These are phyloP conservation scores for Physcomitrium patens DNA, from an alignment of 225 moss, liverwort and hornwort genomes.

Conservation along the genomic window DNA sequence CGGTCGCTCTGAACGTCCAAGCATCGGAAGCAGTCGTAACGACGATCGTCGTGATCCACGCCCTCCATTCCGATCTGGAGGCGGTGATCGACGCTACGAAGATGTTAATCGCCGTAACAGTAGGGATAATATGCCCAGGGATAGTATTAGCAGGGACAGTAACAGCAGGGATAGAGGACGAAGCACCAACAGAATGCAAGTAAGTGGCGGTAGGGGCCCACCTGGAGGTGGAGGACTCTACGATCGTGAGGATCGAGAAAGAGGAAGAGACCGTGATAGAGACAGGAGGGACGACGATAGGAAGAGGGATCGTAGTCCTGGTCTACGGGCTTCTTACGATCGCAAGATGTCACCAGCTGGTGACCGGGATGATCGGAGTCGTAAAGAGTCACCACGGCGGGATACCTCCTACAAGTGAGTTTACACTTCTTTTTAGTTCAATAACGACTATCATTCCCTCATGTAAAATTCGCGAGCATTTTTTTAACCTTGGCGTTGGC, in stretches of 20 bases:
- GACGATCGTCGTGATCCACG: conserved; percentile 90
- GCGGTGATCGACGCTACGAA: conserved; percentile 74
- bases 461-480: too few species aligned
- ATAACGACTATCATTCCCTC: background rate
- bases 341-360: conserved; percentile 79
- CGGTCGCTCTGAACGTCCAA: conserved; percentile 92
- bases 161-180: conserved; percentile 73
- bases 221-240: conserved; percentile 44
- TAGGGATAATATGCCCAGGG: conserved; percentile 59
- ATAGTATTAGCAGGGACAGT: conserved; percentile 55
- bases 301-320: conserved; percentile 93
- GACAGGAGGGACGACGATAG: conserved; percentile 87
- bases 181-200: conserved; percentile 47
- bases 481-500: background rate
- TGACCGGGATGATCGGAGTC: conserved; percentile 83
- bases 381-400: conserved; percentile 93
- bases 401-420: conserved; percentile 69
- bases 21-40: conserved; percentile 93
- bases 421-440: conserved; percentile 29
- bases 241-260: conserved; percentile 71
- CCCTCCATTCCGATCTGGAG: conserved; percentile 69
- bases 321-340: conserved; percentile 72
- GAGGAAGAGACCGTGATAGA: conserved; percentile 81
- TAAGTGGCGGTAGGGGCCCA: conserved; percentile 53
- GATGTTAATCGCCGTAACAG: conserved; percentile 61